Evolutionary conservation across 139 green algal genomes (phyloP), one percentile per base, ranked within the genome.

Genomic region (Chara braunii): DNA sequence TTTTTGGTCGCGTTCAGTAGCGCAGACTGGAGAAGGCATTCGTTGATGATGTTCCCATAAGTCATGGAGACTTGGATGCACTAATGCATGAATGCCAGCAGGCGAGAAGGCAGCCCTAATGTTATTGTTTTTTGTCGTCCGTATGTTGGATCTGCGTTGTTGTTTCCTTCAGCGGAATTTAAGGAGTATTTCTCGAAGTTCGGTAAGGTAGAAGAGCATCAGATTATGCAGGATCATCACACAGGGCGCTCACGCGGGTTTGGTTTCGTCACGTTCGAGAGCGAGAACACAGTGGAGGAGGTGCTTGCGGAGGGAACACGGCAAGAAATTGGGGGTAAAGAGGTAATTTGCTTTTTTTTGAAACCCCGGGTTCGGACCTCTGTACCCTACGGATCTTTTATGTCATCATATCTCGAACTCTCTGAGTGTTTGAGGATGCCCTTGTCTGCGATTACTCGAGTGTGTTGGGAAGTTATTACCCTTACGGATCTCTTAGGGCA

Each of bases 171-270:
- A 76, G 68, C 70, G 26, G 68, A 74, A 11, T 59, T 80, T 32
- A 73, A 71, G 1, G 59, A 78, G 26, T 89, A 96, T 75, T 95
- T 95, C 70, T 77, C 78, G 34, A 70, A 83, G 34, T 96, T 88
- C 59, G 89, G 88, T 2, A 63, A 76, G 35, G 61, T 96, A 29
- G 79, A 87, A 40, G 87, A 95, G 35, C 78, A 82, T 6, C 86
- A 94, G 60, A 87, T 97, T 30, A 95, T 96, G 90, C 90, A 93
- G 62, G 91, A 97, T 74, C 90, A 95, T 50, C 85, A 89, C 30
- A 95, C 89, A 71, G 87, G 85, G 53, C 81, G 90, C 18, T 89
- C 91, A 1, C 81, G 91, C 14, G 91, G 91, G 23, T 97, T 97
- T 78, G 91, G 92, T 8, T 98, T 98, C 56, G 82, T 98, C 31